Evolutionary conservation across 2,329 filamentous ascomycete species (phyloP).

Genomic region (Penicillium sp.): DNA sequence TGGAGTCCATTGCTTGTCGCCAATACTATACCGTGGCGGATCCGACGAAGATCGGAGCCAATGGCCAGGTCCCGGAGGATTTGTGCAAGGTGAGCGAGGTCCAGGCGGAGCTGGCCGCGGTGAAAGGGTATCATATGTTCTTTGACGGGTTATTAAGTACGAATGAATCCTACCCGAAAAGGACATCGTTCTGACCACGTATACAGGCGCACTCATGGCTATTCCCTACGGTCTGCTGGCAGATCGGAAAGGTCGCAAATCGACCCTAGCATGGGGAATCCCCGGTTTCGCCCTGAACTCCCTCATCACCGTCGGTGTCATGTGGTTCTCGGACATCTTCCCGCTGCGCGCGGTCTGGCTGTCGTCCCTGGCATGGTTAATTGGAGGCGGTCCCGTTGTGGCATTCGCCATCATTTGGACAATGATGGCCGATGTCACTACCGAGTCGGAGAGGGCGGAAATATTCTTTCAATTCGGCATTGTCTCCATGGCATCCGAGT

Average conservation of each 20-base stretch:
- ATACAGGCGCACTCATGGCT: constrained; percentile 43
- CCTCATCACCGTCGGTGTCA: constrained; percentile 31
- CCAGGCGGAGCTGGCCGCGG: constrained; percentile 48
- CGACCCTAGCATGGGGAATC: constrained; percentile 42
- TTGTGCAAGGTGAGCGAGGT: constrained; percentile 49
- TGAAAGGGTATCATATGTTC: constrained; percentile 50
- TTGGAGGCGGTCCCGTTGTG: constrained; percentile 48
- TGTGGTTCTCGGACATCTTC: constrained; percentile 39
- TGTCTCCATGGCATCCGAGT: constrained; percentile 38
- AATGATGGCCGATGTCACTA: constrained; percentile 51
- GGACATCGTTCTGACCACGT: constrained; percentile 7
- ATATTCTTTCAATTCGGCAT: constrained; percentile 42
- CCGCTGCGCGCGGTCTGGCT: constrained; percentile 49
- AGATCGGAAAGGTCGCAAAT: constrained; percentile 47
- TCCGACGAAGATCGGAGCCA: constrained; percentile 39
- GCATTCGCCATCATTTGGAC: constrained; percentile 47
- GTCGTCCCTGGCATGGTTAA: constrained; percentile 43
- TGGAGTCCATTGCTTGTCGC: constrained; percentile 48
- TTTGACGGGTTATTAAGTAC: constrained; percentile 44
- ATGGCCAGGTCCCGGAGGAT: constrained; percentile 45
- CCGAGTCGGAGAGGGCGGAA: constrained; percentile 41
- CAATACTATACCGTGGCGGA: constrained; percentile 43
- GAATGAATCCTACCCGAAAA: neutral
- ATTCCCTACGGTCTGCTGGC: constrained; percentile 50
- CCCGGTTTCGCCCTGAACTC: constrained; percentile 39